Evolutionary conservation across 164 flowering plant genomes (phyloP).

Genomic region (Litsea cubeba): DNA sequence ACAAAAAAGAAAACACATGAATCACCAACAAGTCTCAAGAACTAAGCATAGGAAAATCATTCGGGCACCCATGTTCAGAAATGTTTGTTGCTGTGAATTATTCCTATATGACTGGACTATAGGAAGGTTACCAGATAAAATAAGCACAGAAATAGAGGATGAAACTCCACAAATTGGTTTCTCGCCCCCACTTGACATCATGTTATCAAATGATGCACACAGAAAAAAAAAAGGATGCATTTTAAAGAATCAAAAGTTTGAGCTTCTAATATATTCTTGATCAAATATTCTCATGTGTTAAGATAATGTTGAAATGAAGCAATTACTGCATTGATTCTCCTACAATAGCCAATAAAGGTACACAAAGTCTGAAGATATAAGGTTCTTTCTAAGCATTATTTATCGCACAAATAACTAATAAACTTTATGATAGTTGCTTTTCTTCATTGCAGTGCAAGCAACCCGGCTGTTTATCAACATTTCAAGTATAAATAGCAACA

Average conservation of each 20-base stretch:
- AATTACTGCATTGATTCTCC: not conserved
- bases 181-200: not conserved
- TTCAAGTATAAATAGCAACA: not conserved
- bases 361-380: no score
- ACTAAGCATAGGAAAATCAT: not conserved
- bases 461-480: not conserved
- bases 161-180: not conserved
- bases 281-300: no score
- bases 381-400: not conserved
- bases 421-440: not conserved
- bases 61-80: not conserved
- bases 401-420: not conserved
- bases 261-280: no score
- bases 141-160: not conserved
- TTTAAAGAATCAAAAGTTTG: no score
- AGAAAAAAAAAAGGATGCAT: not conserved
- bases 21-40: not conserved
- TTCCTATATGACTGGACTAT: not conserved
- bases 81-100: not conserved
- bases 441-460: not conserved
- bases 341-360: not conserved
- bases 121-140: not conserved
- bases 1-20: not conserved
- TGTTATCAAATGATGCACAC: not conserved
- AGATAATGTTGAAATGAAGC: not conserved